Evolutionary conservation across 129 eudicot genomes (phyloP).

Genomic region (Kitagawia praeruptora): DNA sequence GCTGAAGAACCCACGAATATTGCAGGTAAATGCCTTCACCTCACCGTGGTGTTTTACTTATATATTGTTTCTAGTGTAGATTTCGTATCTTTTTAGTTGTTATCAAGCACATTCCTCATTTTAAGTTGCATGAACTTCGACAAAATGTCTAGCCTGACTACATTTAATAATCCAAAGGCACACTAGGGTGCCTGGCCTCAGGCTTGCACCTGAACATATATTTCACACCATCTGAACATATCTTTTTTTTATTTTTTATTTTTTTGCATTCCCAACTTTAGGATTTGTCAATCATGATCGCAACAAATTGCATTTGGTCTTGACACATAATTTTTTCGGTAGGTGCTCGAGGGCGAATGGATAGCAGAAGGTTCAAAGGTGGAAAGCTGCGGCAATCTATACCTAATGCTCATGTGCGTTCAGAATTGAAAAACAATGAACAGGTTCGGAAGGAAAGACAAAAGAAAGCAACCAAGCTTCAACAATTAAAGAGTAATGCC

Average conservation of each 20-base stretch:
- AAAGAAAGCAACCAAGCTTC: constrained; percentile 53
- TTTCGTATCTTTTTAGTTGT: not conserved
- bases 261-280: too few relatives aligned
- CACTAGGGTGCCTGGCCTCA: too few relatives aligned
- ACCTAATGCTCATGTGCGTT: constrained; percentile 75
- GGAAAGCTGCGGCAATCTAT: constrained; percentile 34
- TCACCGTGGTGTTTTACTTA: not conserved
- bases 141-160: too few relatives aligned
- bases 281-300: not conserved
- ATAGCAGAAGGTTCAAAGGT: constrained; percentile 42
- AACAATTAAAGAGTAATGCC: constrained; percentile 49
- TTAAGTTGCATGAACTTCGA: too few relatives aligned
- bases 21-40: constrained; percentile 35
- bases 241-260: too few relatives aligned
- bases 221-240: too few relatives aligned
- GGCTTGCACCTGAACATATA: too few relatives aligned
- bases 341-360: constrained; percentile 42
- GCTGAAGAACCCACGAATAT: constrained; percentile 34
- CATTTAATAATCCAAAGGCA: too few relatives aligned
- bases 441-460: constrained; percentile 90
- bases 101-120: too few relatives aligned
- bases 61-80: not conserved
- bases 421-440: constrained; percentile 75
- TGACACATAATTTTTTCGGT: not conserved
- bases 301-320: not conserved